A percentile compares a stretch with the other conserved stretches of the same genome.
Evolutionary conservation across 202 grass and related monocot species (phyloP).

Genomic region (Cymbopogon flexuosus): DNA sequence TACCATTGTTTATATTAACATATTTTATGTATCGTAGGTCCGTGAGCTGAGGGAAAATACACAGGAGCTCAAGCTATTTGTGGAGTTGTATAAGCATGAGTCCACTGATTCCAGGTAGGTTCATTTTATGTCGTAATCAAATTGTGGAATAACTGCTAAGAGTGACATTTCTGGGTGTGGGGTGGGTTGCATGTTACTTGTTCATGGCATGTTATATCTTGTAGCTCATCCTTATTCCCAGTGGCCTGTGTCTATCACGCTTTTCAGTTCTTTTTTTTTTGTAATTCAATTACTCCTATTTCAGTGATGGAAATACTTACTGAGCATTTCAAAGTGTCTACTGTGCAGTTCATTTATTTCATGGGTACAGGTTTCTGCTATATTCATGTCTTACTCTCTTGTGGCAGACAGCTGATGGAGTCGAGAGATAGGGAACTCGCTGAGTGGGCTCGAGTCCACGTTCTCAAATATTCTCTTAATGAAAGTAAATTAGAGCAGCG

Average conservation of each 20-base stretch:
- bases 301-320: background rate
- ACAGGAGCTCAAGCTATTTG: constrained; percentile 61
- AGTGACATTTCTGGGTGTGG: background rate
- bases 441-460: constrained; percentile 61
- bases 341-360: constrained; percentile 17
- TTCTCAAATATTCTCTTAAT: constrained; percentile 72
- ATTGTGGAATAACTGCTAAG: background rate
- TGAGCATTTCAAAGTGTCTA: background rate
- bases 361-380: background rate
- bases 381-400: constrained; percentile 15
- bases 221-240: background rate
- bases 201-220: background rate
- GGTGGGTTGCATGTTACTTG: background rate
- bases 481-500: constrained; percentile 73
- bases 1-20: background rate
- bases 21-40: constrained; percentile 39
- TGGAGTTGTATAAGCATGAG: constrained; percentile 67
- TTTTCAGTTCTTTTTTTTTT: background rate
- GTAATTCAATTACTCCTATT: background rate
- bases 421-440: constrained; percentile 53
- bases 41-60: constrained; percentile 48
- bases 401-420: constrained; percentile 64
- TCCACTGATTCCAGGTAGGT: constrained; percentile 65
- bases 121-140: constrained; percentile 17
- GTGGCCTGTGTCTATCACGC: background rate